Evolutionary conservation across 2,329 filamentous ascomycete species (phyloP), one percentile per base, ranked within the genome.

Genomic region (Colletotrichum sp.): DNA sequence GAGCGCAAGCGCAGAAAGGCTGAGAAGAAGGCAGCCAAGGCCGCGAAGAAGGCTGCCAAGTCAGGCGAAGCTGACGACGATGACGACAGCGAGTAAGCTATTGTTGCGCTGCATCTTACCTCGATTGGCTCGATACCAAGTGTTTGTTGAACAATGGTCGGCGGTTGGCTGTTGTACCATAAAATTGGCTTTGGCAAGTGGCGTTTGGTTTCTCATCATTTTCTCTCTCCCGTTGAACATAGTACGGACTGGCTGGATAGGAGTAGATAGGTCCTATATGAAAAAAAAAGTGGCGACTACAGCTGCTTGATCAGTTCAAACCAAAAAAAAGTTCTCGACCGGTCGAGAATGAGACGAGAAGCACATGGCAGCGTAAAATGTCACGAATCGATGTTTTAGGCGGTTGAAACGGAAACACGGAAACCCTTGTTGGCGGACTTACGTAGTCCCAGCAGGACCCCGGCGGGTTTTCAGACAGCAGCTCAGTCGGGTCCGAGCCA

Each of bases 1-100:
- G 90, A 91, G 85, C 88, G 90, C 78, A 91, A 91, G 86, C 87
- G 88, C 80, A 86, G 88, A 82, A 91, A 91, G 86, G 90, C 90
- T 3, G 89, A 91, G 84, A 91, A 91, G 86, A 91, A 91, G 84
- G 89, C 89, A 3, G 87, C 88, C 79, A 90, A 90, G 84, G 86
- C 87, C 58, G 87, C 88, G 71, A 90, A 90, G 86, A 92, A 90
- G 82, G 87, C 87, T 55, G 85, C 85, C 77, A 85, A 89, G 81
- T 89, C 60, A 34, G 74, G 74, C n/a, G 86, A 76, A 86, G 76
- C 58, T 61, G 77, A 87, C 80, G 88, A 88, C 80, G 89, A 90
- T 77, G 87, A 88, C 74, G 88, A 90, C 80, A 90, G 88, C 79
- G 89, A 90, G 71, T 90, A 84, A 83, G 79, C 65, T 73, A 74